Conservation (phyloP, 768 basidiomycete species). For the Russula brevipes region DNA sequence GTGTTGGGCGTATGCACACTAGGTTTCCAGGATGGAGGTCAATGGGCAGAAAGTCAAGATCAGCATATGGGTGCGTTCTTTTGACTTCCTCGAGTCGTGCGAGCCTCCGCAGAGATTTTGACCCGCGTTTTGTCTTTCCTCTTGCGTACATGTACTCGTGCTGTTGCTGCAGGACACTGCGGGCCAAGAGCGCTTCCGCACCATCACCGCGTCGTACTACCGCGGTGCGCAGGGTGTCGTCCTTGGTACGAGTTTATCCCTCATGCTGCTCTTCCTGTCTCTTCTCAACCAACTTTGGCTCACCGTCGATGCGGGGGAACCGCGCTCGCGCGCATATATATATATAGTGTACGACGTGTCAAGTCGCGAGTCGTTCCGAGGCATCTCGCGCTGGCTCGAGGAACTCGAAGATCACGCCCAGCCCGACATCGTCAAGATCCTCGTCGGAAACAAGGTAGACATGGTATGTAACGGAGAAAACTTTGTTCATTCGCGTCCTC, state of each 20-base stretch:
- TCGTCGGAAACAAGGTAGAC: constrained; percentile 94
- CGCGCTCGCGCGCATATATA: no score
- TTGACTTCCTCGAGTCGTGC: neutral
- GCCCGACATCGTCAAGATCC: constrained; percentile 81
- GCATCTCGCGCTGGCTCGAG: constrained; percentile 69
- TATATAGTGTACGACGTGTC: constrained; percentile 62
- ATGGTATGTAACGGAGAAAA: constrained; percentile 45
- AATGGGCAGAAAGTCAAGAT: constrained; percentile 83
- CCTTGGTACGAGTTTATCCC: constrained; percentile 45
- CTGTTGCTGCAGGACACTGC: constrained; percentile 70
- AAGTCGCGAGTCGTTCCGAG: no score
- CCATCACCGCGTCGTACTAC: constrained; percentile 93
- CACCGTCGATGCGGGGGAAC: no score
- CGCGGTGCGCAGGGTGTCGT: constrained; percentile 82
- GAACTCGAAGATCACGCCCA: constrained; percentile 93
- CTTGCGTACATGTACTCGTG: neutral
- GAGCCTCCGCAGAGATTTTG: no score
- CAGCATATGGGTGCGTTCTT: constrained; percentile 84
- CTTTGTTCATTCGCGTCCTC: no score
- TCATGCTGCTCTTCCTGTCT: neutral
- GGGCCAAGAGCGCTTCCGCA: constrained; percentile 94
- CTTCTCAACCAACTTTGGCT: neutral
- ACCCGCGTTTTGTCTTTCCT: neutral
- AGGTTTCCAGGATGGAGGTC: constrained; percentile 87
- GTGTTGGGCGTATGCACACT: constrained; percentile 2